phyloP scores from a whole-genome alignment of 2,329 filamentous ascomycete genomes.

The Sclerotinia subarctica region DNA sequence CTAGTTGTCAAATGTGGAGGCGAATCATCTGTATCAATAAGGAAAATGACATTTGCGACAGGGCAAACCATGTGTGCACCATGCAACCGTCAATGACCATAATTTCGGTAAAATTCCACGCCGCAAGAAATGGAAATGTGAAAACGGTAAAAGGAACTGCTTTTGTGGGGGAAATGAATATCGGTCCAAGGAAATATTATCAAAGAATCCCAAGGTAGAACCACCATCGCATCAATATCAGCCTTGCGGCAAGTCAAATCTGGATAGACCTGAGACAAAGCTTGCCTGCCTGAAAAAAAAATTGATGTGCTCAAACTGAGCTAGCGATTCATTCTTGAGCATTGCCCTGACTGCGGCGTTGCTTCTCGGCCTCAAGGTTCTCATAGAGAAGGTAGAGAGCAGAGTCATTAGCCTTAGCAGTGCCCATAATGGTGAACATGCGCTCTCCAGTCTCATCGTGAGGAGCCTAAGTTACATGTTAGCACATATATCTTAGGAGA shows the following conservation, averaged over 20 bases:
- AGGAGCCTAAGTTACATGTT: conserved; percentile 53
- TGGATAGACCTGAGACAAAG: conserved; percentile 47
- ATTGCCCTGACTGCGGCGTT: conserved; percentile 81
- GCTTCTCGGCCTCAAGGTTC: conserved; percentile 98
- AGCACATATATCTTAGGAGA: conserved; percentile 12
- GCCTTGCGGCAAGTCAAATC: conserved; percentile 64
- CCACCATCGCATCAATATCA: conserved; percentile 49
- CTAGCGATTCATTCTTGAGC: conserved; percentile 36
- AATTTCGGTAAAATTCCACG: conserved; percentile 42
- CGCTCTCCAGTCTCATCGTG: conserved; percentile 97
- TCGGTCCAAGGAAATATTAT: conserved; percentile 29
- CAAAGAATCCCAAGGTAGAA: conserved; percentile 36
- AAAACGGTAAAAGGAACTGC: conserved; percentile 38
- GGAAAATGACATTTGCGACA: conserved; percentile 33
- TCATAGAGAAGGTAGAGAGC: conserved; percentile 96
- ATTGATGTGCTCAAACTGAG: conserved; percentile 35
- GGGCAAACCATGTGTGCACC: conserved; percentile 32
- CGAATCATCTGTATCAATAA: conserved; percentile 39
- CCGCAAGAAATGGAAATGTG: conserved; percentile 32
- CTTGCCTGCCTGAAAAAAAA: conserved; percentile 52
- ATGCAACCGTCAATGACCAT: conserved; percentile 38
- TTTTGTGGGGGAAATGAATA: conserved; percentile 38
- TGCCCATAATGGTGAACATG: conserved; percentile 99
- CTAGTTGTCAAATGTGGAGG: conserved; percentile 38
- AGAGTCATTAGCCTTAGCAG: conserved; percentile 88